Conservation (phyloP, 2,329 filamentous ascomycete species). For the Monilinia fructicola region DNA sequence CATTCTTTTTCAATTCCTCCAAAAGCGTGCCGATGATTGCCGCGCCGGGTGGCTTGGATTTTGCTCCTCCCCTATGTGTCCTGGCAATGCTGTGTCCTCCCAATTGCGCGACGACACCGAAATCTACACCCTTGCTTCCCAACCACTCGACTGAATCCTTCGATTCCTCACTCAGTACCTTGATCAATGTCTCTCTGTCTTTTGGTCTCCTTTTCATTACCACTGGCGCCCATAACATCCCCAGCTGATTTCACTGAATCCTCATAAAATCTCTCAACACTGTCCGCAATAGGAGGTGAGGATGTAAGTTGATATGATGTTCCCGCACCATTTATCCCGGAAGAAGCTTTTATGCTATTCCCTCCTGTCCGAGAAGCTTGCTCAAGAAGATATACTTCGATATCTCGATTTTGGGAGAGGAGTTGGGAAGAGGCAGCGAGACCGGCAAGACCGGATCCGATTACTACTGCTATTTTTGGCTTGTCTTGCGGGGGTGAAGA, state of each 20-base stretch:
- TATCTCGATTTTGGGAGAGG: conserved; percentile 46
- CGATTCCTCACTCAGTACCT: conserved; percentile 50
- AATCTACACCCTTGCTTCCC: conserved; percentile 55
- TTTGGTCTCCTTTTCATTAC: not conserved
- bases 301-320: conserved; percentile 54
- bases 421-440: conserved; percentile 59
- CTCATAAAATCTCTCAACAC: conserved; percentile 45
- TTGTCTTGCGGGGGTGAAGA: not conserved
- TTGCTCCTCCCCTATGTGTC: conserved; percentile 58
- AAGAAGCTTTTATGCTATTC: conserved; percentile 67
- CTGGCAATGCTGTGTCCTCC: conserved; percentile 58
- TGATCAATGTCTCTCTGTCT: conserved; percentile 48
- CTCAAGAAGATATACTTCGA: conserved; percentile 58
- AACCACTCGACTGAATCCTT: conserved; percentile 56
- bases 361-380: conserved; percentile 59
- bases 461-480: conserved; percentile 50
- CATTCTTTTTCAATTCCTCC: conserved; percentile 49
- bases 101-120: conserved; percentile 57
- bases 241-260: conserved; percentile 61
- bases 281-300: conserved; percentile 42
- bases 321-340: conserved; percentile 62
- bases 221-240: conserved; percentile 25
- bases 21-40: conserved; percentile 58
- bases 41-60: conserved; percentile 54
- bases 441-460: conserved; percentile 66